phyloP scores from a whole-genome alignment of 768 basidiomycete genomes.

The Coprinellus micaceus region DNA sequence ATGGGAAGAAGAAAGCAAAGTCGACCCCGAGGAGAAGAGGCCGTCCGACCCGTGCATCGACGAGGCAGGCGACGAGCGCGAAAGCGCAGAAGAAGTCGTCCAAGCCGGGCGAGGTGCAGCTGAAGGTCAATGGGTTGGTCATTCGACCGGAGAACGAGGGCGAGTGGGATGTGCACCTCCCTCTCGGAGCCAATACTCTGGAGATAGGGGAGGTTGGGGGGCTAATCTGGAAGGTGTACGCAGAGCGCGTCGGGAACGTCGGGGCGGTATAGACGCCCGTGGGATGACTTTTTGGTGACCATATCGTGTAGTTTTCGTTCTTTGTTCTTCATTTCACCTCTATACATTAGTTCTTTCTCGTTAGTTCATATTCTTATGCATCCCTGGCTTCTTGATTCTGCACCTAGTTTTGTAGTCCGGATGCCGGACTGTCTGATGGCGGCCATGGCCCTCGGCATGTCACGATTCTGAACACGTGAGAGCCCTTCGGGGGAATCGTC shows the following conservation, averaged over 20 bases:
- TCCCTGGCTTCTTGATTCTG: too few relatives aligned
- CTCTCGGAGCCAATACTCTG: constrained; percentile 55
- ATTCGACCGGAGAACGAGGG: constrained; percentile 45
- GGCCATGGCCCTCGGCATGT: too few relatives aligned
- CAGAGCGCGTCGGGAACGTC: constrained; percentile 39
- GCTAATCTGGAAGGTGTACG: constrained; percentile 66
- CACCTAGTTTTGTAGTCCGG: too few relatives aligned
- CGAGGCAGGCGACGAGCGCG: constrained; percentile 21
- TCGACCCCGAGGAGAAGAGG: constrained; percentile 29
- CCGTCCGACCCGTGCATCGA: constrained; percentile 28
- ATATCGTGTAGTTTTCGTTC: too few relatives aligned
- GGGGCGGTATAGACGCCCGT: not conserved
- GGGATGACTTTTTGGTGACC: too few relatives aligned
- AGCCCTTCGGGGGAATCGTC: too few relatives aligned
- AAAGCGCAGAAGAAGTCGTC: constrained; percentile 40
- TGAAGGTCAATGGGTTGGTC: constrained; percentile 59
- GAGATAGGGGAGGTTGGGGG: constrained; percentile 75
- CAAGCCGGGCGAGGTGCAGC: constrained; percentile 55
- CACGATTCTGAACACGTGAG: too few relatives aligned
- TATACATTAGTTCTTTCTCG: too few relatives aligned
- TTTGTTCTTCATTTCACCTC: too few relatives aligned
- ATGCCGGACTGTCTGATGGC: too few relatives aligned
- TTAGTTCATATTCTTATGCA: too few relatives aligned
- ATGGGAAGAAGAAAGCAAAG: constrained; percentile 40
- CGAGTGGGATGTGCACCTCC: constrained; percentile 61